Percentiles rank a stretch among this genome's conserved stretches.
Conservation (phyloP, 129 eudicot species). For the Centaurea solstitialis region DNA sequence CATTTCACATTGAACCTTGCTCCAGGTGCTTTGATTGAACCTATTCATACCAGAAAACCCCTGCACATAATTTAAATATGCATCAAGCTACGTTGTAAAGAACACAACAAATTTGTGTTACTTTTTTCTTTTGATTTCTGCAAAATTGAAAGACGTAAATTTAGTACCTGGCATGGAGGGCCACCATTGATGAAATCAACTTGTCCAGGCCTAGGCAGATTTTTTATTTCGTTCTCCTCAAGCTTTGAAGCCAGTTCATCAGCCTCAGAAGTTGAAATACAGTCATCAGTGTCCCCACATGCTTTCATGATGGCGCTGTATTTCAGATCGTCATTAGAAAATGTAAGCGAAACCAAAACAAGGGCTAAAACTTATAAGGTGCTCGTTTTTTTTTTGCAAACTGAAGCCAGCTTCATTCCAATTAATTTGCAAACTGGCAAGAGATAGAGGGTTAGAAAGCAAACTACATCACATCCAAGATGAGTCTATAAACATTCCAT, state of each 20-base stretch:
- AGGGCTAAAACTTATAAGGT: neutral
- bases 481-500: neutral
- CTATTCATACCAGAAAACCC: constrained; percentile 68
- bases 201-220: constrained; percentile 55
- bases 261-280: constrained; percentile 58
- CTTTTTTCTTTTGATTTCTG: neutral
- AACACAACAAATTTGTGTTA: neutral
- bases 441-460: neutral
- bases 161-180: constrained; percentile 61
- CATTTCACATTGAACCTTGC: constrained; percentile 69
- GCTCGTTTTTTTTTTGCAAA: too few species aligned
- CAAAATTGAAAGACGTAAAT: neutral
- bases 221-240: constrained; percentile 38
- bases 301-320: constrained; percentile 55
- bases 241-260: constrained; percentile 54
- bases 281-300: constrained; percentile 54
- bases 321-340: neutral
- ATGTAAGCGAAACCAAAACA: neutral
- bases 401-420: neutral
- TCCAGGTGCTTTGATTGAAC: constrained; percentile 60
- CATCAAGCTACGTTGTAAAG: neutral
- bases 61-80: constrained; percentile 22
- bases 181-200: constrained; percentile 68
- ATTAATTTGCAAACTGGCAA: neutral
- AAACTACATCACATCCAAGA: neutral